These are phyloP conservation scores for Globisporangium nunn DNA, from an alignment of 352 stramenopile genomes.

Conservation along the genomic window DNA sequence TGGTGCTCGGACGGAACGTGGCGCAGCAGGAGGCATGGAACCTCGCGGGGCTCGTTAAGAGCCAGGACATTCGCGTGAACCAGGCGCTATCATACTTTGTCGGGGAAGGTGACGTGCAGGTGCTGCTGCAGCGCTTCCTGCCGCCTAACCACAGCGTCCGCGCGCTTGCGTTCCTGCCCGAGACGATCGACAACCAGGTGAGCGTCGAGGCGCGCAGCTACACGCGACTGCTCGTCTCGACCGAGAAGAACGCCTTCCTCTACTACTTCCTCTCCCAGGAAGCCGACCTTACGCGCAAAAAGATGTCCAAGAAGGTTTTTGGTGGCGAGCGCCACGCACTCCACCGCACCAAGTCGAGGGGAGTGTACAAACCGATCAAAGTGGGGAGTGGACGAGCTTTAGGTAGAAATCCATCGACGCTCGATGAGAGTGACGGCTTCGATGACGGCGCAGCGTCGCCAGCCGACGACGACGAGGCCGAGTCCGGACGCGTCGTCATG, in stretches of 20 bases:
- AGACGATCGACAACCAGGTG: constrained; percentile 79
- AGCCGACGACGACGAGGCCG: constrained; percentile 17
- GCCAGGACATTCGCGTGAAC: constrained; percentile 77
- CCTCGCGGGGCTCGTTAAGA: constrained; percentile 61
- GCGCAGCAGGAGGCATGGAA: constrained; percentile 69
- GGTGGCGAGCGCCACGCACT: constrained; percentile 17
- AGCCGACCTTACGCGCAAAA: constrained; percentile 62
- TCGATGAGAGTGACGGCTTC: constrained; percentile 9
- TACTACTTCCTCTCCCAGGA: constrained; percentile 79
- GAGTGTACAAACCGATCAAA: constrained; percentile 37
- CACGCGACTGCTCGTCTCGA: constrained; percentile 62
- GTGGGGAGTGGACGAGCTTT: constrained; percentile 20
- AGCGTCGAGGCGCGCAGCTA: constrained; percentile 72
- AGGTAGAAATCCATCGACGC: constrained; percentile 25
- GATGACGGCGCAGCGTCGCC: constrained; percentile 8
- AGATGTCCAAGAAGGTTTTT: constrained; percentile 75
- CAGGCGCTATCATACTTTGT: constrained; percentile 73
- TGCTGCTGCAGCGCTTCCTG: constrained; percentile 68
- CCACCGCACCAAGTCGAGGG: constrained; percentile 27
- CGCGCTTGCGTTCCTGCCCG: constrained; percentile 64
- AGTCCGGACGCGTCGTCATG: constrained; percentile 77
- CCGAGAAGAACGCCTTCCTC: constrained; percentile 56
- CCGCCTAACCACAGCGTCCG: constrained; percentile 68
- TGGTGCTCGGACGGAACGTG: constrained; percentile 64
- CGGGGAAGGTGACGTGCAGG: constrained; percentile 45